Evolutionary conservation across 108 stramenopile genomes (phyloP).

Genomic region (Nitzschia palea): DNA sequence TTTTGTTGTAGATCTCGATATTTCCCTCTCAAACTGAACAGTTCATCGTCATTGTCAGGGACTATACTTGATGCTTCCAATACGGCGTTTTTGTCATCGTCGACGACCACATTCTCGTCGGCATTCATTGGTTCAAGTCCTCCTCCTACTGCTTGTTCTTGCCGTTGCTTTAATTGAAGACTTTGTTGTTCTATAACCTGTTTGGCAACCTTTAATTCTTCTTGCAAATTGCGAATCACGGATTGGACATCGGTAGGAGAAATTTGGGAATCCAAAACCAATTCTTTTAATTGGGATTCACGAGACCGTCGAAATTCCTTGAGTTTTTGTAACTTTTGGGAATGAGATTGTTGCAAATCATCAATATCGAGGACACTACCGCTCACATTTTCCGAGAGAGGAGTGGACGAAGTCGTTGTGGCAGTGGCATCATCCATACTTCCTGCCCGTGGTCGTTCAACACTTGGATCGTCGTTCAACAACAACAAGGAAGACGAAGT

Average conservation of each 20-base stretch:
- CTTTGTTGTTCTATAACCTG: conserved; percentile 34
- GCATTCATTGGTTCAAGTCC: too few relatives aligned
- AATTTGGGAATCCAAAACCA: conserved; percentile 16
- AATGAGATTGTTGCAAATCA: conserved; percentile 2
- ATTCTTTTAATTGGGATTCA: conserved; percentile 16
- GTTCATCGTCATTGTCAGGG: too few relatives aligned
- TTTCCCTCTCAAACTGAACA: not conserved
- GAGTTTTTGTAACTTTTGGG: conserved; percentile 10
- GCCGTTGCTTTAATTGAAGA: conserved; percentile 12
- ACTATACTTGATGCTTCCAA: too few relatives aligned
- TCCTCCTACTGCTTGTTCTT: too few relatives aligned
- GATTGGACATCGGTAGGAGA: conserved; percentile 22
- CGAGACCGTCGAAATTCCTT: conserved; percentile 14
- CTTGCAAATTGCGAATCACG: conserved; percentile 34
- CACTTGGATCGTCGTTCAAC: not conserved
- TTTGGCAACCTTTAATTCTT: conserved; percentile 31
- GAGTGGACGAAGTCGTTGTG: not conserved
- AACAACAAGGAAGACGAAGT: not conserved
- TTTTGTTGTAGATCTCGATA: conserved; percentile 9
- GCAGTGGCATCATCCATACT: too few relatives aligned
- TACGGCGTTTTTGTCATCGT: too few relatives aligned
- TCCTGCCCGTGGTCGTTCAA: not conserved
- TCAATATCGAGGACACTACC: not conserved
- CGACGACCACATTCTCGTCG: too few relatives aligned
- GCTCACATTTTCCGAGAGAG: not conserved